phyloP scores from a whole-genome alignment of 306 rosid genomes.

The Trifolium pratense region DNA sequence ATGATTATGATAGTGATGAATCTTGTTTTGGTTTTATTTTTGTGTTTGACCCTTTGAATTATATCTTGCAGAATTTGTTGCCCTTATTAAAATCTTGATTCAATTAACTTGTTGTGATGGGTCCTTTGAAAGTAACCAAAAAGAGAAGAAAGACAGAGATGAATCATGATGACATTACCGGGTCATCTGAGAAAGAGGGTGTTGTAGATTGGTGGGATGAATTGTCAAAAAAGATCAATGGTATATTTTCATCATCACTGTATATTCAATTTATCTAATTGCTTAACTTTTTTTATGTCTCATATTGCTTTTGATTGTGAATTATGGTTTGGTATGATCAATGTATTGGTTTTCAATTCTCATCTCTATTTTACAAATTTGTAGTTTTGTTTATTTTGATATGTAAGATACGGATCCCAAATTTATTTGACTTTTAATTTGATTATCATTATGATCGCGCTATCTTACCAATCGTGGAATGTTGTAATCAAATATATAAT shows the following conservation, averaged over 20 bases:
- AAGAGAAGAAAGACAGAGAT: conserved; percentile 82
- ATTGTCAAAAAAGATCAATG: conserved; percentile 66
- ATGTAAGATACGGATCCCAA: conserved; percentile 52
- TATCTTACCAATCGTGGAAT: conserved; percentile 39
- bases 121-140: conserved; percentile 74
- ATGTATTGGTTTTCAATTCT: conserved; percentile 36
- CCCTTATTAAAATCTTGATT: conserved; percentile 41
- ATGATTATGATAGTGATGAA: not conserved
- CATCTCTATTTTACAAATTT: conserved; percentile 33
- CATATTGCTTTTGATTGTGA: not conserved
- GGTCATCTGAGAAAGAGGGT: conserved; percentile 73
- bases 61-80: conserved; percentile 17
- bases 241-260: conserved; percentile 44
- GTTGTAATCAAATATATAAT: conserved; percentile 32
- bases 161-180: conserved; percentile 40
- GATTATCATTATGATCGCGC: conserved; percentile 34
- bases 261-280: too few relatives aligned
- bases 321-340: conserved; percentile 30
- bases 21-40: not conserved
- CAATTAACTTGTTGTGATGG: conserved; percentile 66
- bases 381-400: conserved; percentile 30
- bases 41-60: not conserved
- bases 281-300: not conserved
- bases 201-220: conserved; percentile 85
- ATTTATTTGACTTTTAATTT: conserved; percentile 44